Evolutionary conservation across 2,329 filamentous ascomycete genomes (phyloP).

Genomic region (Simplicillium aogashimaense): DNA sequence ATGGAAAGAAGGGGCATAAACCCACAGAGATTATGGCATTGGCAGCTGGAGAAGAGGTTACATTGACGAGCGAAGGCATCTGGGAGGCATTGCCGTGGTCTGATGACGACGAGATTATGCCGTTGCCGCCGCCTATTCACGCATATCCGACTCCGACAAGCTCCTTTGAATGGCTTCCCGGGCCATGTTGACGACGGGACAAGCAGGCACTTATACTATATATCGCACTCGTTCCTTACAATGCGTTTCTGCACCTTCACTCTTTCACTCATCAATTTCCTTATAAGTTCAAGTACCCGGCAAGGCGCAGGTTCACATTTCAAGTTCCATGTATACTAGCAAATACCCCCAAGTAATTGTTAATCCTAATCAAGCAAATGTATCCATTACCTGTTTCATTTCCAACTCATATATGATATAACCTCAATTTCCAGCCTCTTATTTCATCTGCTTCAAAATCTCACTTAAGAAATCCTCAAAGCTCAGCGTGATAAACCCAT

Average conservation of each 20-base stretch:
- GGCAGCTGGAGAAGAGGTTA: slow-evolving; percentile 30
- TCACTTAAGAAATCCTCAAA: slow-evolving; percentile 74
- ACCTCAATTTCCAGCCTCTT: slow-evolving; percentile 9
- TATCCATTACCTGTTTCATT: not conserved
- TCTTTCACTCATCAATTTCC: not conserved
- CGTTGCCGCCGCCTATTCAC: not conserved
- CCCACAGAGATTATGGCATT: slow-evolving; percentile 31
- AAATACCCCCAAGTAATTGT: too few species aligned
- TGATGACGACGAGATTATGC: not conserved
- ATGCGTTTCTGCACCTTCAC: not conserved
- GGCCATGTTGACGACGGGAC: not conserved
- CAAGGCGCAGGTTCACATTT: too few species aligned
- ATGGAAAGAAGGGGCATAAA: not conserved
- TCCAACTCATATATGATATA: too few species aligned
- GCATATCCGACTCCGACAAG: not conserved
- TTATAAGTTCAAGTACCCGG: not conserved
- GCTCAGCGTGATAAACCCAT: slow-evolving; percentile 80
- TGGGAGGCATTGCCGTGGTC: slow-evolving; percentile 10
- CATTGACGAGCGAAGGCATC: slow-evolving; percentile 28
- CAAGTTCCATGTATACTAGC: too few species aligned
- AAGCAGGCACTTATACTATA: too few species aligned
- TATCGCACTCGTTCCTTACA: too few species aligned
- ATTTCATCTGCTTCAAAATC: slow-evolving; percentile 52
- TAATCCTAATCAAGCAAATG: too few species aligned
- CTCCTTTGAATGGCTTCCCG: not conserved